phyloP scores from a whole-genome alignment of 192 early-diverging fungal genomes.

The Coemansia sp. region DNA sequence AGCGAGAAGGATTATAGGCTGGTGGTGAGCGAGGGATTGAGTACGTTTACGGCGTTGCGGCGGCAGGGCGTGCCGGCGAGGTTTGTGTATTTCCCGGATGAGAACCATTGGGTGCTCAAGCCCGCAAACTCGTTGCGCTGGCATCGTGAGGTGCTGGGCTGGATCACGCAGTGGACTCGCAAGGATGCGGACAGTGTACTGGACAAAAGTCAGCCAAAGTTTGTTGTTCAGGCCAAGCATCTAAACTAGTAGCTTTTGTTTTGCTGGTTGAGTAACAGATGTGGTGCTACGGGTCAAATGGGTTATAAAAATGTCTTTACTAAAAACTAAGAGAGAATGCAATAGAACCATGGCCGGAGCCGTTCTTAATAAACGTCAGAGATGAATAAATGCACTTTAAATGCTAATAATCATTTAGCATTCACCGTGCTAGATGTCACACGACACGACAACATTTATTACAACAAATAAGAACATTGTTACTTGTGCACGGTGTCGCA shows the following conservation, averaged over 20 bases:
- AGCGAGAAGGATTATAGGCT: conserved; percentile 72
- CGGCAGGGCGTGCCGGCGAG: conserved; percentile 67
- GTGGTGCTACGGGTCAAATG: too few species aligned
- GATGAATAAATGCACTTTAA: too few species aligned
- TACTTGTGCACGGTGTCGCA: conserved; percentile 3
- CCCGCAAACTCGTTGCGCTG: conserved; percentile 70
- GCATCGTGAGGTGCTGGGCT: conserved; percentile 69
- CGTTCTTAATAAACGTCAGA: too few species aligned
- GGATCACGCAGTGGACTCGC: conserved; percentile 58
- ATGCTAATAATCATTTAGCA: too few species aligned
- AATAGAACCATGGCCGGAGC: too few species aligned
- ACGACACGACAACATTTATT: too few species aligned
- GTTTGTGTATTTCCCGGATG: conserved; percentile 75
- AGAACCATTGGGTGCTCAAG: conserved; percentile 74
- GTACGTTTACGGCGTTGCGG: conserved; percentile 72
- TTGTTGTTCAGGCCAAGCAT: background rate
- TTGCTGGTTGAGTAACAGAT: too few species aligned
- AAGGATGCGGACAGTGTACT: conserved; percentile 60
- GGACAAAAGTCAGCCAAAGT: conserved; percentile 56
- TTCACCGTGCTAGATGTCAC: too few species aligned
- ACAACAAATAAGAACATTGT: too few species aligned
- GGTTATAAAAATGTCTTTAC: too few species aligned
- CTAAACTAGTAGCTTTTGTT: conserved; percentile 33
- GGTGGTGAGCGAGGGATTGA: conserved; percentile 64
- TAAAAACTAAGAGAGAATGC: too few species aligned